Base-by-base conservation (phyloP, 1,139 yeast genomes). In the Geotrichum siamense region DNA sequence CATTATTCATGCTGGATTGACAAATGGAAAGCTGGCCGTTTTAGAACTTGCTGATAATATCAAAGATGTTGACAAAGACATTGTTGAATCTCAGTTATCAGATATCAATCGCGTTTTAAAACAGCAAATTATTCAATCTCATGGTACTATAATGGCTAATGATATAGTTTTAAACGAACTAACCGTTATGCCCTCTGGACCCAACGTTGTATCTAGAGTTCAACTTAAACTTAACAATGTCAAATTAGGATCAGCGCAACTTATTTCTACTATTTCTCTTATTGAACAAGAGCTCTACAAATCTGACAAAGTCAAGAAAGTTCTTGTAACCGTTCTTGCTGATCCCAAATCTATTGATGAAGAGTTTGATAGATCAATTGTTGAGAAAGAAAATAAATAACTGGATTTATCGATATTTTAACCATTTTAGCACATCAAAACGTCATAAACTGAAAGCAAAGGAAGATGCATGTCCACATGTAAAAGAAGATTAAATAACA, bases 1-100 rank as follows among this genome's bases (percentile, higher is more conserved):
- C 53, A 82, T 91, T 50, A 77, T 87, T 50, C 79, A 75, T 52
- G 96, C 96, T 3, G 97, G 97, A 20, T 75, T 78, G 66, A 74
- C 75, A 8, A 86, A 95, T 29, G 76, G 83, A 55, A 70, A 70
- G 50, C 71, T 74, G 28, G 78, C 97, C 0, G 73, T 82, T 55
- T 70, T 72, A 49, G 97, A 91, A 59, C 68, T 91, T 45, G 72
- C 85, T 22, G 98, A 87, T 56, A 71, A 71, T 30, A 53, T 54
- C 9, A 44, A 45, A 19, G 48, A 53, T 13, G 51, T 52, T 17
- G 54, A 50, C 9, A 42, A 36, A 2, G 52, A 49, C 15, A 47
- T 49, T 26, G 30, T 51, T n/a, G 53, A 48, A 5, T 38, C 43
- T 6, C 55, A 53, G 33, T 47, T 41, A 13, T 48, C 48, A 6